Evolutionary conservation across 805 yeast species (phyloP).

Genomic region (Metschnikowia lochheadii): DNA sequence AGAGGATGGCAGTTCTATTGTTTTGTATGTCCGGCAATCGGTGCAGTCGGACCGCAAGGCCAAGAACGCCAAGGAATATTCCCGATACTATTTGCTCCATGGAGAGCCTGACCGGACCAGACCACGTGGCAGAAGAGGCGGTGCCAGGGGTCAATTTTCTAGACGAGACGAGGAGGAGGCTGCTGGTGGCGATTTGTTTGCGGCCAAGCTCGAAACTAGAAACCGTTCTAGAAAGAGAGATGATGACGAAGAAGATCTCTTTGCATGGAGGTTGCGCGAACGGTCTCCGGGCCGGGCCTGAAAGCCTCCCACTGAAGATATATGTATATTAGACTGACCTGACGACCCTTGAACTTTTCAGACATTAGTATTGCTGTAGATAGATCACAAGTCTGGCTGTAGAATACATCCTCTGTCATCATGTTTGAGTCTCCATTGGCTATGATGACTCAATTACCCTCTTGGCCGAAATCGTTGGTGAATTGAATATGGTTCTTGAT

Average conservation of each 20-base stretch:
- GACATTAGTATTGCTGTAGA: no score
- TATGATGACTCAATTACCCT: conserved; percentile 60
- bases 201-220: conserved; percentile 14
- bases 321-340: conserved; percentile 4
- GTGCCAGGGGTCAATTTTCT: conserved; percentile 10
- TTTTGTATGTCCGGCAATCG: conserved; percentile 47
- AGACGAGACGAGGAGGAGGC: conserved; percentile 10
- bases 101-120: conserved; percentile 61
- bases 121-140: conserved; percentile 12
- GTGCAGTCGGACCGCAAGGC: conserved; percentile 53
- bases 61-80: conserved; percentile 51
- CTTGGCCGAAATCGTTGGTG: conserved; percentile 95
- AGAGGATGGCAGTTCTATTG: conserved; percentile 35
- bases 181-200: conserved; percentile 23
- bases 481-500: conserved; percentile 78
- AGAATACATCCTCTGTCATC: not conserved
- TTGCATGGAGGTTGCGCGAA: conserved; percentile 30
- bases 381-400: not conserved
- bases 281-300: conserved; percentile 12
- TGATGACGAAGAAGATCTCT: conserved; percentile 33
- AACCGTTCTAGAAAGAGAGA: conserved; percentile 5
- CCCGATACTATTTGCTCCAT: conserved; percentile 62
- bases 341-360: not conserved
- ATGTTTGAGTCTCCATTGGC: no score
- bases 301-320: not conserved